Percentiles rank a stretch among this genome's conserved stretches.
phyloP scores from a whole-genome alignment of 305 asterid genomes.

The Fraxinus xanthoxyloides region DNA sequence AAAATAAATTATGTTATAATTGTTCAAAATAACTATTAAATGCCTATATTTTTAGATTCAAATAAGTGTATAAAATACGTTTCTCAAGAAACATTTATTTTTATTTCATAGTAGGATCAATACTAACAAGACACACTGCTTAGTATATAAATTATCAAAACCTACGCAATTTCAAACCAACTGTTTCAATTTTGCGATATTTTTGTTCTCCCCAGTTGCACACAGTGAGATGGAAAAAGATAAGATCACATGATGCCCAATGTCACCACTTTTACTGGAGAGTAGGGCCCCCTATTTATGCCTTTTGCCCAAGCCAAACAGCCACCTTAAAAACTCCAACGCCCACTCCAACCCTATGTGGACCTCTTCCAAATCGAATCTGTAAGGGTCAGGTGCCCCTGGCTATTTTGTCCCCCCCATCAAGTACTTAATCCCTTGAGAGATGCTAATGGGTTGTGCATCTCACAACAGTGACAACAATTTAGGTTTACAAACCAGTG shows the following conservation, averaged over 20 bases:
- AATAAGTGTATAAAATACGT: too few relatives aligned
- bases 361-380: background rate
- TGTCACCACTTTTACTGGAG: background rate
- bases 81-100: too few relatives aligned
- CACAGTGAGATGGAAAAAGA: background rate
- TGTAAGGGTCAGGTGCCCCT: background rate
- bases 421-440: conserved; percentile 5
- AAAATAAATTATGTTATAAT: too few relatives aligned
- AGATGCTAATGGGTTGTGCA: background rate
- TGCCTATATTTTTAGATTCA: too few relatives aligned
- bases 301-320: conserved; percentile 8
- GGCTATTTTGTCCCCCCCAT: conserved; percentile 9
- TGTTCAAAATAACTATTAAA: too few relatives aligned
- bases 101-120: too few relatives aligned
- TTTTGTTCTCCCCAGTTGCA: background rate
- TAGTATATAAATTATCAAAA: background rate
- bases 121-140: too few relatives aligned
- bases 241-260: background rate
- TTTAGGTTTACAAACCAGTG: background rate
- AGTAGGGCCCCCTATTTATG: background rate
- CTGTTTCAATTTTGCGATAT: background rate
- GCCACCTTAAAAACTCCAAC: conserved; percentile 24
- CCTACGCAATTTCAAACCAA: background rate
- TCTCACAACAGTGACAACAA: background rate
- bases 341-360: conserved; percentile 9